Evolutionary conservation across 192 early-diverging fungal genomes (phyloP).

Genomic region (Haplosporangium gracile): DNA sequence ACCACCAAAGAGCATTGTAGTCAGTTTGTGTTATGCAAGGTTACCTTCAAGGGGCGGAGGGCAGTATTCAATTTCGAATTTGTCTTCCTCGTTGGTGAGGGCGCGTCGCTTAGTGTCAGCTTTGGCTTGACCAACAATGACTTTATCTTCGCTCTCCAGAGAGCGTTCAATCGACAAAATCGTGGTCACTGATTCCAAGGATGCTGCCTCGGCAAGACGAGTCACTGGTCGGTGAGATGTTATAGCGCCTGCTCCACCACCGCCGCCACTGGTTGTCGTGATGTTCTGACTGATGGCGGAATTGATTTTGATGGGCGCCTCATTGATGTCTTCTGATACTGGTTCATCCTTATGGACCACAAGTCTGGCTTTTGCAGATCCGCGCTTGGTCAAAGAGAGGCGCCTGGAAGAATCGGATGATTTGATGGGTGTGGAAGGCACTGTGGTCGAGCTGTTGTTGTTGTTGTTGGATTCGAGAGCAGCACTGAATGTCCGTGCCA

Average conservation of each 20-base stretch:
- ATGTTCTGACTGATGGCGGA: neutral
- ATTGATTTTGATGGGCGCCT: neutral
- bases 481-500: constrained; percentile 43
- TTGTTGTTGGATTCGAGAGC: constrained; percentile 17
- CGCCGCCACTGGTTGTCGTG: neutral
- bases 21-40: neutral
- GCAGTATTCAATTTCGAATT: constrained; percentile 43
- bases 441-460: neutral
- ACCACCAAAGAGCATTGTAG: neutral
- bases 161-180: constrained; percentile 41
- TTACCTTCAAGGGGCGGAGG: constrained; percentile 38
- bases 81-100: constrained; percentile 34
- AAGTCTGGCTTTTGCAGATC: constrained; percentile 46
- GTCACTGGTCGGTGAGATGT: neutral
- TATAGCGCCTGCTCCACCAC: neutral
- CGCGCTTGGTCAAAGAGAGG: constrained; percentile 40
- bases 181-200: constrained; percentile 37
- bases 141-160: constrained; percentile 32
- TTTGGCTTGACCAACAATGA: constrained; percentile 38
- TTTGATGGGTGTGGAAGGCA: neutral
- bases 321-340: neutral
- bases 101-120: constrained; percentile 38
- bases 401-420: constrained; percentile 14
- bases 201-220: constrained; percentile 12
- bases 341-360: constrained; percentile 29